A percentile compares a stretch with the other conserved stretches of the same genome.
Evolutionary conservation across 2,329 filamentous ascomycete species (phyloP).

Genomic region (Claviceps digitariae): DNA sequence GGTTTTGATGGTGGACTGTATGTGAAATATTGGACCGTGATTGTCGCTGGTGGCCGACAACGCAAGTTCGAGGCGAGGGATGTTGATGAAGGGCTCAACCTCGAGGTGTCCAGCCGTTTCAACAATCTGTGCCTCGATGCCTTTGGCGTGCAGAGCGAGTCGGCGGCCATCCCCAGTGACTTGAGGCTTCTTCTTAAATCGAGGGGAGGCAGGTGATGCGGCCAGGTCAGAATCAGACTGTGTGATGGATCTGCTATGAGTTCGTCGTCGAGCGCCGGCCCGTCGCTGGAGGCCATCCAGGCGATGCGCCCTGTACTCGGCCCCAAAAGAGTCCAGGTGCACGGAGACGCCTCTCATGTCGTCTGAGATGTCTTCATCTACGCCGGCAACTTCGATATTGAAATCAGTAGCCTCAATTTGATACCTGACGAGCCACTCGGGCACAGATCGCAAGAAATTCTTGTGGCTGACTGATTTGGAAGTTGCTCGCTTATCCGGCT

Average conservation of each 20-base stretch:
- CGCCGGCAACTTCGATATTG: constrained; percentile 77
- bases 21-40: constrained; percentile 75
- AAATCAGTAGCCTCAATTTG: constrained; percentile 80
- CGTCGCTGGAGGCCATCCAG: constrained; percentile 49
- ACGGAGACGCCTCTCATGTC: constrained; percentile 72
- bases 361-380: constrained; percentile 71
- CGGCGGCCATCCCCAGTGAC: constrained; percentile 63
- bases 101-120: constrained; percentile 78
- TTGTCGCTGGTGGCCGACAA: constrained; percentile 75
- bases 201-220: constrained; percentile 23
- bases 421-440: constrained; percentile 72
- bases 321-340: constrained; percentile 75
- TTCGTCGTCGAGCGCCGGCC: constrained; percentile 48
- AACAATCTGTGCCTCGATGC: constrained; percentile 80
- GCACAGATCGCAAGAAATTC: constrained; percentile 66
- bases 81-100: constrained; percentile 67
- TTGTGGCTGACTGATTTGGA: constrained; percentile 37
- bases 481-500: constrained; percentile 40
- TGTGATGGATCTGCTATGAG: constrained; percentile 57
- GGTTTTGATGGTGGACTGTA: constrained; percentile 69
- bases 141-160: constrained; percentile 65
- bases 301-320: constrained; percentile 78
- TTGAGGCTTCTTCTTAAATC: constrained; percentile 36
- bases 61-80: constrained; percentile 78
- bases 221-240: constrained; percentile 54